Conservation (phyloP, 208 protist genomes). For the Perkinsela sp. region DNA sequence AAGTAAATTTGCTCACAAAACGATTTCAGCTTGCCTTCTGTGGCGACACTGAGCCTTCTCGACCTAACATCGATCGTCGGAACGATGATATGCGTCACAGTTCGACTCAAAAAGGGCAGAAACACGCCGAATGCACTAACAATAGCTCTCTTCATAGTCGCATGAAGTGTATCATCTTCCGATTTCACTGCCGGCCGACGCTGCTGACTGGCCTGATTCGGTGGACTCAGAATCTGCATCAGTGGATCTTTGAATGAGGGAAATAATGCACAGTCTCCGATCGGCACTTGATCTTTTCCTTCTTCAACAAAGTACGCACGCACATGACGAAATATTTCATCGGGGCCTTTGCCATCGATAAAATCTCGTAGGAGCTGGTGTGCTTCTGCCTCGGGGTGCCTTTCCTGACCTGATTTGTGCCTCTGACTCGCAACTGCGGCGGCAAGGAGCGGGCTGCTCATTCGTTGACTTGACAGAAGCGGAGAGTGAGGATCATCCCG, state of each 20-base stretch:
- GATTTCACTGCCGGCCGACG: too few species aligned
- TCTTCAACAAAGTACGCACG: too few species aligned
- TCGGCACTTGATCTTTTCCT: too few species aligned
- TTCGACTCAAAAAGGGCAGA: background rate
- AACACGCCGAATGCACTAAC: background rate
- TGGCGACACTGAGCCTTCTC: background rate
- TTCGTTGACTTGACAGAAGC: background rate
- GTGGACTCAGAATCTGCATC: too few species aligned
- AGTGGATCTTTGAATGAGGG: too few species aligned
- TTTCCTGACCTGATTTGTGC: background rate
- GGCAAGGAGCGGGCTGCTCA: background rate
- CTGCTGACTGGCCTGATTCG: too few species aligned
- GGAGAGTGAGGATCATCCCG: background rate
- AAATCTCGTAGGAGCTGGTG: too few species aligned
- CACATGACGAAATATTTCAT: too few species aligned
- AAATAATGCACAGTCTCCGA: too few species aligned
- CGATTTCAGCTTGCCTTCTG: background rate
- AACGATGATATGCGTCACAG: background rate
- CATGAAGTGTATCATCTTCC: background rate
- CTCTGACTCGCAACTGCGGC: background rate
- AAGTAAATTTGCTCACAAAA: background rate
- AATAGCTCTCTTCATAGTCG: background rate
- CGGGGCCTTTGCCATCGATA: too few species aligned
- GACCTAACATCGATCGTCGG: background rate
- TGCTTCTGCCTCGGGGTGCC: too few species aligned